Evolutionary conservation across 2,329 filamentous ascomycete species (phyloP).

Genomic region (Trichoderma sp.): DNA sequence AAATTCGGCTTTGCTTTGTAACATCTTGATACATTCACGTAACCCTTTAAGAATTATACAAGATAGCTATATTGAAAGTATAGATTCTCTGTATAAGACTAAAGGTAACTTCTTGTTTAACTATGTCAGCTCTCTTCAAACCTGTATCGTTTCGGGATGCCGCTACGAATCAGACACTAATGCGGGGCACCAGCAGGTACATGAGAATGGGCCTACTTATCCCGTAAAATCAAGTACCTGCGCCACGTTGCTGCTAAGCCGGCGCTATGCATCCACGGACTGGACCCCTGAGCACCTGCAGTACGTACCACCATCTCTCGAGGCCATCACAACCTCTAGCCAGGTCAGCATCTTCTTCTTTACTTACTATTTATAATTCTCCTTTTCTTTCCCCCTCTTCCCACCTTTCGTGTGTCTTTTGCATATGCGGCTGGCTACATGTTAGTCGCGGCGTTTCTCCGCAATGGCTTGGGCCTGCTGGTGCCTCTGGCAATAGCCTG

Average conservation of each 20-base stretch:
- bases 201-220: not conserved
- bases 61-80: no score
- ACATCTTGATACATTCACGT: not conserved
- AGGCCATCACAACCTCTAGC: not conserved
- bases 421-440: conserved; percentile 50
- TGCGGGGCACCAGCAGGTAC: conserved; percentile 13
- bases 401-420: not conserved
- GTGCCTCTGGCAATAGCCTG: conserved; percentile 66
- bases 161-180: not conserved
- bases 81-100: no score
- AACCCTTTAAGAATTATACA: no score
- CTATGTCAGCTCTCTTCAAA: not conserved
- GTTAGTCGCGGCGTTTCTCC: conserved; percentile 55
- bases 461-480: conserved; percentile 56
- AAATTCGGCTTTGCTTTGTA: no score
- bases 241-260: conserved; percentile 3
- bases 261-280: not conserved
- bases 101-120: not conserved
- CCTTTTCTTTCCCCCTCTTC: not conserved
- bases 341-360: not conserved
- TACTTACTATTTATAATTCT: not conserved
- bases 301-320: not conserved
- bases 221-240: not conserved
- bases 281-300: conserved; percentile 12
- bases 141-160: not conserved